Percentiles rank a stretch among this genome's conserved stretches.
Conservation (phyloP, 2,329 filamentous ascomycete species). For the Xylaria hypoxylon region DNA sequence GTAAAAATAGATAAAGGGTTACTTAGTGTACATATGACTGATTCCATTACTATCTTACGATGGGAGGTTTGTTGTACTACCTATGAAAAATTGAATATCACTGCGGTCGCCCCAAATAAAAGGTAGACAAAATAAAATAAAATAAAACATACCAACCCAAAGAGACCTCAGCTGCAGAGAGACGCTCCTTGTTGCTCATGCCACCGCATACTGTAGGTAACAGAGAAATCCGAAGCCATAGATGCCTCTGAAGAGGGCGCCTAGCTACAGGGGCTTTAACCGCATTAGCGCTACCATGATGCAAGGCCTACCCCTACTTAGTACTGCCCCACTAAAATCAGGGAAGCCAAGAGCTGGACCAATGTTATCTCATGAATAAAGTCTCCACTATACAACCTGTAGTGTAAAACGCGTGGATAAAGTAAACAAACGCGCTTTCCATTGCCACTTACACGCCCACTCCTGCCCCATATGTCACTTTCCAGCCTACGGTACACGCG, state of each 20-base stretch:
- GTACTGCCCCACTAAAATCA: slow-evolving; percentile 9
- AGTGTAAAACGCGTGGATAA: slow-evolving; percentile 25
- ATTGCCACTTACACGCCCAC: background rate
- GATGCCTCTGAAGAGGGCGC: slow-evolving; percentile 15
- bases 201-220: background rate
- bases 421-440: slow-evolving; percentile 43
- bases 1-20: slow-evolving; percentile 1
- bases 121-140: background rate
- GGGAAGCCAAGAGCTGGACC: background rate
- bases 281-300: slow-evolving; percentile 21
- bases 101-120: background rate
- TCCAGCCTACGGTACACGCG: slow-evolving; percentile 30
- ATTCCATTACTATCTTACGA: background rate
- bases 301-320: background rate
- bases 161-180: background rate
- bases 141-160: too few species aligned
- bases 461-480: slow-evolving; percentile 37
- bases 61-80: too few species aligned
- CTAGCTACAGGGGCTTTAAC: slow-evolving; percentile 5
- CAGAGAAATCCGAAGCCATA: slow-evolving; percentile 28
- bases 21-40: background rate
- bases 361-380: slow-evolving; percentile 18
- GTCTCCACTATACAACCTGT: slow-evolving; percentile 30
- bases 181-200: slow-evolving; percentile 7
- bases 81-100: too few species aligned